phyloP scores from a whole-genome alignment of 192 early-diverging fungal genomes.

The Rhizophagus prolifer region DNA sequence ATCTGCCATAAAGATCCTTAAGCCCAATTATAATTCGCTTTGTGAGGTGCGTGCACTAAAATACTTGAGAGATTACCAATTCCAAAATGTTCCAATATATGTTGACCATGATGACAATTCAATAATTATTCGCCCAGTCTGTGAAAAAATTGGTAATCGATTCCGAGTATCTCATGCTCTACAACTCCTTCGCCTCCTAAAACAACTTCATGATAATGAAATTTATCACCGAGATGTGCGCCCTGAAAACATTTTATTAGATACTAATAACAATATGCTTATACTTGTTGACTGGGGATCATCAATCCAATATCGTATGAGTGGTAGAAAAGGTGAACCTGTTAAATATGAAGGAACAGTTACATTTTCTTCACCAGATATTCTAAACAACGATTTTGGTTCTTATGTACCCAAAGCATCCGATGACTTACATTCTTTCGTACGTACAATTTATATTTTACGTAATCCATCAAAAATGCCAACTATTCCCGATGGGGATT shows the following conservation, averaged over 20 bases:
- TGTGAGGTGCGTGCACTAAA: neutral
- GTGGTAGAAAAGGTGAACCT: no score
- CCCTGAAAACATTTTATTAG: constrained; percentile 9
- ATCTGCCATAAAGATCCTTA: constrained; percentile 16
- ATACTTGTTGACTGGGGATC: constrained; percentile 23
- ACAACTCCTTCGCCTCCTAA: constrained; percentile 2
- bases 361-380: constrained; percentile 5
- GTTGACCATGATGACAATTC: constrained; percentile 11
- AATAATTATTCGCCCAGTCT: constrained; percentile 17
- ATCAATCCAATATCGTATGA: neutral
- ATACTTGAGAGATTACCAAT: neutral
- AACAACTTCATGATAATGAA: neutral
- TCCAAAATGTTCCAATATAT: neutral
- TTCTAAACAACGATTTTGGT: neutral
- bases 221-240: constrained; percentile 11
- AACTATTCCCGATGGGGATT: neutral
- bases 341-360: neutral
- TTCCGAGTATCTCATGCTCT: neutral
- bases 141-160: neutral
- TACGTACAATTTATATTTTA: constrained; percentile 12
- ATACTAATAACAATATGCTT: constrained; percentile 4
- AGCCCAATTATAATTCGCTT: neutral
- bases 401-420: neutral
- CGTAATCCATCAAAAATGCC: constrained; percentile 11
- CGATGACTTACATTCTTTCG: constrained; percentile 1